A percentile compares a stretch with the other conserved stretches of the same genome.
phyloP scores from a whole-genome alignment of 2,329 filamentous ascomycete genomes.

The Botrytis tulipae region DNA sequence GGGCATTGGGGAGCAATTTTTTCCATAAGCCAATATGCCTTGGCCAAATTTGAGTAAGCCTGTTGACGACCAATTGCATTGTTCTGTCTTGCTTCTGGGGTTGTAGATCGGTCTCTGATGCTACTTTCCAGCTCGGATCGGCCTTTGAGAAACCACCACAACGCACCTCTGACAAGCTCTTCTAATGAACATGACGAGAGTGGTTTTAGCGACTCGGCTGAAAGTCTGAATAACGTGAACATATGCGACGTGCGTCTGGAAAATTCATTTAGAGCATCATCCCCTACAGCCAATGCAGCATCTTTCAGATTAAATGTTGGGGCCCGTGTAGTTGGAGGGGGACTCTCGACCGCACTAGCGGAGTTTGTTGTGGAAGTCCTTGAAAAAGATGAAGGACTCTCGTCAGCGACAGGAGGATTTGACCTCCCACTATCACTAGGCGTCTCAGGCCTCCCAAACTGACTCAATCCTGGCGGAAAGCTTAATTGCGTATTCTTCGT shows the following conservation, averaged over 20 bases:
- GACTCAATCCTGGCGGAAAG: conserved; percentile 17
- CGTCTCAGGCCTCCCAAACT: conserved; percentile 23
- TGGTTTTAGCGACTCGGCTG: conserved; percentile 71
- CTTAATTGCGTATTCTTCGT: conserved; percentile 30
- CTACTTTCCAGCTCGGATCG: conserved; percentile 71
- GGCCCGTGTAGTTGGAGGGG: conserved; percentile 22
- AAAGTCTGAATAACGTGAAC: conserved; percentile 71
- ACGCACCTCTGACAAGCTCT: conserved; percentile 68
- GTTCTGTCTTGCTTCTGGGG: conserved; percentile 52
- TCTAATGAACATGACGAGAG: conserved; percentile 60
- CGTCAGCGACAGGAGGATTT: conserved; percentile 9
- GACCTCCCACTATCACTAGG: conserved; percentile 17
- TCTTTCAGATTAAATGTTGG: conserved; percentile 31
- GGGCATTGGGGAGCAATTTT: conserved; percentile 44
- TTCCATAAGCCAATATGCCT: conserved; percentile 76
- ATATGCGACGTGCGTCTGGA: conserved; percentile 69
- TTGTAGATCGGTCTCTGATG: conserved; percentile 62
- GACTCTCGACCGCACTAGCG: conserved; percentile 18
- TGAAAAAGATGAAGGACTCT: conserved; percentile 5
- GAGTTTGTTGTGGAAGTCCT: neutral
- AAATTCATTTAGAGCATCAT: conserved; percentile 70
- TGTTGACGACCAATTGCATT: conserved; percentile 63
- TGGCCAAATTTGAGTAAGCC: conserved; percentile 81
- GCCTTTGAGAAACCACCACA: conserved; percentile 90
- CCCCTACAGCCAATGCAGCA: conserved; percentile 38